phyloP scores from a whole-genome alignment of 495 filamentous ascomycete genomes.

The Lophiostoma macrostomum region DNA sequence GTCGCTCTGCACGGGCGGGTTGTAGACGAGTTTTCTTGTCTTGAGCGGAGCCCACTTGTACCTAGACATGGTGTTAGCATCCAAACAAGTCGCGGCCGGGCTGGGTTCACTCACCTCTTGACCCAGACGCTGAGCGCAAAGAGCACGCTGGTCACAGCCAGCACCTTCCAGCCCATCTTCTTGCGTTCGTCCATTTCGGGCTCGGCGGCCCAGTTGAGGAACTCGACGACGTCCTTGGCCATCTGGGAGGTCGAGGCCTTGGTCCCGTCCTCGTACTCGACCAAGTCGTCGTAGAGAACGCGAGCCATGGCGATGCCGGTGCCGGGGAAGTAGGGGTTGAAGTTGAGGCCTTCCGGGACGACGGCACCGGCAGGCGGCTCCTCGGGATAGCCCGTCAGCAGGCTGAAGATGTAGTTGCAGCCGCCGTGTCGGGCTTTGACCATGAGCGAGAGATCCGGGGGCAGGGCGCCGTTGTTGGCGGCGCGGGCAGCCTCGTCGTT shows the following conservation, averaged over 20 bases:
- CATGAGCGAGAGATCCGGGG: slow-evolving; percentile 96
- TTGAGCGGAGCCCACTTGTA: slow-evolving; percentile 98
- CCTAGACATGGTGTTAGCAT: slow-evolving; percentile 38
- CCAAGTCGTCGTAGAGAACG: slow-evolving; percentile 94
- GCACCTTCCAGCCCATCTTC: slow-evolving; percentile 97
- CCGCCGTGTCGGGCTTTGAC: slow-evolving; percentile 97
- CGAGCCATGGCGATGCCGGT: slow-evolving; percentile 99
- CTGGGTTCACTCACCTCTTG: slow-evolving; percentile 59
- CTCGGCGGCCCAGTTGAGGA: slow-evolving; percentile 98
- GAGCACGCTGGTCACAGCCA: slow-evolving; percentile 72
- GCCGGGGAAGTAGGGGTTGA: slow-evolving; percentile 99
- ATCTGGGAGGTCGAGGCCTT: slow-evolving; percentile 95
- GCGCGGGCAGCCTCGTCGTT: slow-evolving; percentile 98
- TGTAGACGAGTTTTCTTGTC: slow-evolving; percentile 87
- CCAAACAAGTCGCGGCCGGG: not conserved
- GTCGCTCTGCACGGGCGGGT: slow-evolving; percentile 54
- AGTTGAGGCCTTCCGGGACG: slow-evolving; percentile 86
- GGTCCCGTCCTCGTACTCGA: slow-evolving; percentile 98
- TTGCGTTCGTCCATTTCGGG: slow-evolving; percentile 98
- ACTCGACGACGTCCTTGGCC: slow-evolving; percentile 98
- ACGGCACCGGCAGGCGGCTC: slow-evolving; percentile 84
- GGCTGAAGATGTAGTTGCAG: slow-evolving; percentile 95
- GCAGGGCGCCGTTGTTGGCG: slow-evolving; percentile 96
- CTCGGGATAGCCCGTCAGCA: slow-evolving; percentile 98
- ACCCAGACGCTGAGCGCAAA: slow-evolving; percentile 91